Base-by-base conservation (phyloP, 441 rosid species). In the Omphalea diandra region DNA sequence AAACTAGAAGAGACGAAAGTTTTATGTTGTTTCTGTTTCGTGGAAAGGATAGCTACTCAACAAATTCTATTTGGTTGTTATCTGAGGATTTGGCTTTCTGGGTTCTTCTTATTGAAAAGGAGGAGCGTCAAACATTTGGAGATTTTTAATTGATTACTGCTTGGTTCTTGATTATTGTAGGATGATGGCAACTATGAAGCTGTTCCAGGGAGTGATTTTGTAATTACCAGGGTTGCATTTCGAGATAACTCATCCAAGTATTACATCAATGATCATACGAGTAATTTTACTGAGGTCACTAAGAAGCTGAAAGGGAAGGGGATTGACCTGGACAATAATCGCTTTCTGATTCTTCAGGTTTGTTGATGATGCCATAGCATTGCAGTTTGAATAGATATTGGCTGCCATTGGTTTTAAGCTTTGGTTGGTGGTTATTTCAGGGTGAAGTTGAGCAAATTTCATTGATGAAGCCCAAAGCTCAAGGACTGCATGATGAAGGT, bases 371-470 rank as follows among this genome's bases (percentile, higher is more conserved):
- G 24, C n/a, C 22, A 24, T 40, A 36, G 17, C 17, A 50, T 58
- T 62, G 7, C 49, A 33, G 12, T 67, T 40, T 63, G 46, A 2
- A 15, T 50, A 12, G 69, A 36, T 32, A 33, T 63, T 68, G 73
- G 18, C 36, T 54, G 81, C 63, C 49, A 3, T 61, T 2, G 41
- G 29, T 61, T 57, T 46, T 46, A 55, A 47, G 60, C 10, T 27
- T 63, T 72, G 49, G 38, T 63, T 70, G 61, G 57, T 78, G 57
- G 59, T 60, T 73, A 73, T 73, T 73, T 73, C 81, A 95, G 99
- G 99, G 98, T 71, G 99, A 95, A 82, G 98, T 94, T 12, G 99
- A 94, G 83, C 98, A 94, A 82, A 94, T 94, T 83, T 94, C 99
- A 29, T 83, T 94, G 73, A 94, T 94, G 99, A 94, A 89, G 78